phyloP scores from a whole-genome alignment of 345 rosid genomes.

The Ceriops zippeliana region DNA sequence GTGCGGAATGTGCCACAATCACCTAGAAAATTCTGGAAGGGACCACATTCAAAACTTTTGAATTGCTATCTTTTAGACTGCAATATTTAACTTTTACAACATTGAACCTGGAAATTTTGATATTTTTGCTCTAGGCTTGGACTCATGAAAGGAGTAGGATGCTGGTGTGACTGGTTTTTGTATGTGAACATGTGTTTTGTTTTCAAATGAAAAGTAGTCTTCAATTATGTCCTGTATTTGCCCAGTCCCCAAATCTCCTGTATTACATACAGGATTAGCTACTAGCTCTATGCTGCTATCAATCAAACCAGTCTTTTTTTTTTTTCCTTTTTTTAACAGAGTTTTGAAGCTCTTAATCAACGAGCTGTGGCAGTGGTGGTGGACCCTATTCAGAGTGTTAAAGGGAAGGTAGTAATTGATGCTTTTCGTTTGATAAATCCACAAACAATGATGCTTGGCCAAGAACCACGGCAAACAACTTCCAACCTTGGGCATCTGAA shows the following conservation, averaged over 20 bases:
- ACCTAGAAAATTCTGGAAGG: no score
- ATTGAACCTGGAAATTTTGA: no score
- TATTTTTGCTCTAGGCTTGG: no score
- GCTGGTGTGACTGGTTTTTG: not conserved
- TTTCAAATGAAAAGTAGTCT: not conserved
- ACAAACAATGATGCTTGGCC: constrained; percentile 99
- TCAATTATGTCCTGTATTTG: not conserved
- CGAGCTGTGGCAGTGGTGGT: constrained; percentile 99
- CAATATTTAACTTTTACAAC: no score
- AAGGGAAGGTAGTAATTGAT: constrained; percentile 98
- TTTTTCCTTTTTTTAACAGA: constrained; percentile 39
- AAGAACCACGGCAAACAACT: constrained; percentile 97
- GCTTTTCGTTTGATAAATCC: constrained; percentile 96
- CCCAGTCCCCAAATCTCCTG: not conserved
- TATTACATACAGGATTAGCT: not conserved
- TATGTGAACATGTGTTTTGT: not conserved
- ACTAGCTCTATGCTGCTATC: not conserved
- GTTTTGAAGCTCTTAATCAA: constrained; percentile 99
- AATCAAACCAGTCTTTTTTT: no score
- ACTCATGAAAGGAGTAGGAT: no score
- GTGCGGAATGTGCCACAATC: no score
- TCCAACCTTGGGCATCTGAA: constrained; percentile 97
- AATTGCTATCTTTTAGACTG: no score
- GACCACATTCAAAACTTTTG: no score
- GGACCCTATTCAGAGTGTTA: constrained; percentile 97